Evolutionary conservation across 2,329 filamentous ascomycete genomes (phyloP), one percentile per base, ranked within the genome.

Genomic region (Calonectria honghensis): DNA sequence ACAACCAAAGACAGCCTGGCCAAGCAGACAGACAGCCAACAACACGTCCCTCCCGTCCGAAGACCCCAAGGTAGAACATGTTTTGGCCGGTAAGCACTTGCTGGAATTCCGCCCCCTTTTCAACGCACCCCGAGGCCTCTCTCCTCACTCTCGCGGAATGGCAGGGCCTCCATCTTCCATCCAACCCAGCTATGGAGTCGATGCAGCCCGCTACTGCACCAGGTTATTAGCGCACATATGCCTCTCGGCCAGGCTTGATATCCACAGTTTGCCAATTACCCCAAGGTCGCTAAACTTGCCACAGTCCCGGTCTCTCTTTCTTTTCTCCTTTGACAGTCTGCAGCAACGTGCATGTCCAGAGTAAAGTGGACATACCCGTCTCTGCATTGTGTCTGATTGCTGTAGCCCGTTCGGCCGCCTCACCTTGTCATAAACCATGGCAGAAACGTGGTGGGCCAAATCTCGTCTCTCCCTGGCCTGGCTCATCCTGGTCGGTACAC

Each of bases 171-270:
- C 66, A 75, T 75, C 50, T 74, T 75, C 73, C 72, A 73, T 69
- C 64, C 66, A 72, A 51, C 70, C 68, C 35, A 63, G 57, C 57
- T 63, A 63, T 63, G 57, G 35, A 63, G 57, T 63, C 73, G 68
- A 63, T 79, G 77, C 77, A 81, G 77, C 71, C 64, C 78, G 73
- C 79, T 80, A 81, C 79, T 81, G 79, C 79, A 79, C 32, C 48
- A 65, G 67, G 37, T 68, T 74, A 64, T 77, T 81, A 81, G 79
- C 76, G 76, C 64, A 70, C 73, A 63, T 73, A 73, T 73, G 66
- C 70, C 72, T 75, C 68, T 75, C 67, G 48, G 54, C 61, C 73
- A 61, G 68, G 67, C 72, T 78, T 74, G 74, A 76, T 75, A 77
- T 69, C 51, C 50, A 61, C 75, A 76, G 74, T 59, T 71, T 65